A percentile compares a stretch with the other conserved stretches of the same genome.
Conservation (phyloP, 306 rosid genomes). For the Comarum palustre region DNA sequence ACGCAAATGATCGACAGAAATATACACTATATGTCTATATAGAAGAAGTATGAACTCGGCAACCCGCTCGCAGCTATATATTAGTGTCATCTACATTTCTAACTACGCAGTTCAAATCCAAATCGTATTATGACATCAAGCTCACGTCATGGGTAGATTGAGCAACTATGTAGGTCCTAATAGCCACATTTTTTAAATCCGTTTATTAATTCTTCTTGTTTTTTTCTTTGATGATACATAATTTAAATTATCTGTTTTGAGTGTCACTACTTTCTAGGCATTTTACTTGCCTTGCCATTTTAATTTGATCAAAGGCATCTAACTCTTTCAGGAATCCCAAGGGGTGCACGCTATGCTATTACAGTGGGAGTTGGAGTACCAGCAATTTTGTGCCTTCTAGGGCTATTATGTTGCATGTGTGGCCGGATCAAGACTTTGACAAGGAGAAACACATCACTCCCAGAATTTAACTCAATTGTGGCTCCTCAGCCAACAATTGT, state of each 20-base stretch:
- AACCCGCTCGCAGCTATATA: background rate
- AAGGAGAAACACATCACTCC: slow-evolving; percentile 10
- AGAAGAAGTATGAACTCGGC: too few species aligned
- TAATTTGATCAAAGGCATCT: background rate
- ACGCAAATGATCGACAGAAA: background rate
- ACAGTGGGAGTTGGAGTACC: slow-evolving; percentile 48
- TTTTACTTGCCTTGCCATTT: background rate
- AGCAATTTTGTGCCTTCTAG: slow-evolving; percentile 35
- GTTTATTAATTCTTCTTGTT: background rate
- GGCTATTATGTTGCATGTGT: slow-evolving; percentile 33
- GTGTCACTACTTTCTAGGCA: background rate
- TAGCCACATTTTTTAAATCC: too few species aligned
- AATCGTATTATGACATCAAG: background rate
- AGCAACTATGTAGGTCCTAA: too few species aligned
- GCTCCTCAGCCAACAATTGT: slow-evolving; percentile 24
- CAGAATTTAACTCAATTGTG: slow-evolving; percentile 40
- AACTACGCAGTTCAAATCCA: background rate
- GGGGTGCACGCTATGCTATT: slow-evolving; percentile 43
- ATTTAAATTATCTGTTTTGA: background rate
- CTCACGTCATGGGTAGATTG: background rate
- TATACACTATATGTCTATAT: too few species aligned
- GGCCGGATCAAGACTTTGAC: slow-evolving; percentile 29
- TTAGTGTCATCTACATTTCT: background rate
- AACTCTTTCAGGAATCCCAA: slow-evolving; percentile 44
- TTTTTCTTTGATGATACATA: background rate